Evolutionary conservation across 73 alveolate genomes (phyloP).

Genomic region (Symbiodinium natans): DNA sequence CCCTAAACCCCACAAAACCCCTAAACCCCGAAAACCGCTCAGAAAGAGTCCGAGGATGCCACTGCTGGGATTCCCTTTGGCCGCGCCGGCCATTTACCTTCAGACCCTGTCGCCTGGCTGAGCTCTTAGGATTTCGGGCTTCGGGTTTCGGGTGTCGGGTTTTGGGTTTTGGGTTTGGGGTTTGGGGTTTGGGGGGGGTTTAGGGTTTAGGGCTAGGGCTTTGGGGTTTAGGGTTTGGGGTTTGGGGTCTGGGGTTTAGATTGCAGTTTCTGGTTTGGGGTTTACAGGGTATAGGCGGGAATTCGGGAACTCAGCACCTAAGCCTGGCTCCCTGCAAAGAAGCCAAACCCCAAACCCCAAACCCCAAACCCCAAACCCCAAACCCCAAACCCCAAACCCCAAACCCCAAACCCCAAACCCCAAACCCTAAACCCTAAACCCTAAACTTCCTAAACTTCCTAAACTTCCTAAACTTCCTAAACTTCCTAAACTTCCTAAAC

Average conservation of each 20-base stretch:
- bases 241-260: background rate
- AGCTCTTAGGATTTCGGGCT: too few species aligned
- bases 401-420: too few species aligned
- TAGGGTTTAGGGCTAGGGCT: background rate
- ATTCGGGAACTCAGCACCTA: too few species aligned
- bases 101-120: background rate
- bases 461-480: too few species aligned
- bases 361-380: too few species aligned
- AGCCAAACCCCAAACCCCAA: too few species aligned
- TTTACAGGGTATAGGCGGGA: background rate
- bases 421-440: too few species aligned
- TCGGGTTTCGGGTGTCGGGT: background rate
- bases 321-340: too few species aligned
- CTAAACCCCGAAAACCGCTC: background rate
- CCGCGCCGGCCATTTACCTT: conserved; percentile 48
- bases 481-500: too few species aligned
- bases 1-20: background rate
- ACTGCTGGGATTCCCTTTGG: conserved; percentile 51
- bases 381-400: too few species aligned
- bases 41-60: conserved; percentile 48
- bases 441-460: too few species aligned
- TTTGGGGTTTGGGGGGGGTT: background rate
- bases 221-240: background rate
- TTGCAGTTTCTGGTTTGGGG: background rate
- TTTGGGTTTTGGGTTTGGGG: background rate